Conservation (phyloP, 2,329 filamentous ascomycete species). For the Alternaria consortialis region DNA sequence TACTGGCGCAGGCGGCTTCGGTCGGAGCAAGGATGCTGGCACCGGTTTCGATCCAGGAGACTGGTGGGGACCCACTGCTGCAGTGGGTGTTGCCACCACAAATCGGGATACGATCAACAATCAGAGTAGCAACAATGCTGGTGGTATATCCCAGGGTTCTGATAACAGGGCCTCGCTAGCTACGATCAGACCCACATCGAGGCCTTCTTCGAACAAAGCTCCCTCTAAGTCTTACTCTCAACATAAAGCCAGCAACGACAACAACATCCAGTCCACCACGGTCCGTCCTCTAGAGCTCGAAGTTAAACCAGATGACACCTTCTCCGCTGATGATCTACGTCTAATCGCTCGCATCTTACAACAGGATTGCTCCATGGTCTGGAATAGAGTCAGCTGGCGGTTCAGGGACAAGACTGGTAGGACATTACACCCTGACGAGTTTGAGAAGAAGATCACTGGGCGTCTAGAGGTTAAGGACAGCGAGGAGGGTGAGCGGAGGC, state of each 20-base stretch:
- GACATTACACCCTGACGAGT: constrained; percentile 54
- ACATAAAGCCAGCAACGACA: neutral
- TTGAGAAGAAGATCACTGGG: constrained; percentile 54
- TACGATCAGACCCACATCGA: constrained; percentile 7
- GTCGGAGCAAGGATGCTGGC: neutral
- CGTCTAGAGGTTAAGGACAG: constrained; percentile 16
- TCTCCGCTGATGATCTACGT: constrained; percentile 47
- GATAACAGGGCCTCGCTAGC: neutral
- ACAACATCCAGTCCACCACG: neutral
- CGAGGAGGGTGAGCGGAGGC: neutral
- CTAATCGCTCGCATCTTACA: constrained; percentile 56
- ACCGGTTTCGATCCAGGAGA: neutral
- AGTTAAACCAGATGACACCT: constrained; percentile 39
- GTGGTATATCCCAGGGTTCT: neutral
- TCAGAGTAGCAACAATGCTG: neutral
- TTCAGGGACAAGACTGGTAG: constrained; percentile 62
- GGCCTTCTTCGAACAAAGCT: constrained; percentile 6
- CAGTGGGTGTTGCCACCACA: neutral
- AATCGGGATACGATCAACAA: constrained; percentile 5
- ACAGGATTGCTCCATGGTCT: constrained; percentile 55
- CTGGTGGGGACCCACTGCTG: neutral
- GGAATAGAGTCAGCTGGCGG: constrained; percentile 57
- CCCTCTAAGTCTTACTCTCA: constrained; percentile 4
- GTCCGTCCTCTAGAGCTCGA: constrained; percentile 24
- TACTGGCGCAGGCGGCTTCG: too few relatives aligned